These are phyloP conservation scores for Neonectria neomacrospora DNA, from an alignment of 2,329 filamentous ascomycete genomes.

Conservation along the genomic window DNA sequence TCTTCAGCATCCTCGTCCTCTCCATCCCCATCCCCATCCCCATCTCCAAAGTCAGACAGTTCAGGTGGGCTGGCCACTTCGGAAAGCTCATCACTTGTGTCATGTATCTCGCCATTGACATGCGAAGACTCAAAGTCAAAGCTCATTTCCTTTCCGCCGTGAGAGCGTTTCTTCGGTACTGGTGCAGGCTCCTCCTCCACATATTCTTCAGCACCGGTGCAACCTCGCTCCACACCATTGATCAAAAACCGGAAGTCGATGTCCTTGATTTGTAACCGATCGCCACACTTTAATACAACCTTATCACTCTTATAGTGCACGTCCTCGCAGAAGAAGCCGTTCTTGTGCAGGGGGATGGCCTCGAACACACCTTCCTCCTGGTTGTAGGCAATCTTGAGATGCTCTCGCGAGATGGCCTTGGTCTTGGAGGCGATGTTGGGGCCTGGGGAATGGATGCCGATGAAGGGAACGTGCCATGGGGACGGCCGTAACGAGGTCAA, in stretches of 20 bases:
- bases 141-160: conserved; percentile 76
- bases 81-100: conserved; percentile 65
- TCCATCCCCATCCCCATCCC: conserved; percentile 52
- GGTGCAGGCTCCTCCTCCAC: conserved; percentile 58
- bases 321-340: conserved; percentile 76
- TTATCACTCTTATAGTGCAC: conserved; percentile 65
- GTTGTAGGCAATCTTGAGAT: conserved; percentile 79
- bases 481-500: conserved; percentile 69
- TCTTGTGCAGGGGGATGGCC: conserved; percentile 69
- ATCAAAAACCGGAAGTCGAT: conserved; percentile 76
- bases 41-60: conserved; percentile 53
- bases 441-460: conserved; percentile 78
- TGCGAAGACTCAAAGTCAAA: conserved; percentile 76
- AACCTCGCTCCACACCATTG: conserved; percentile 68
- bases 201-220: conserved; percentile 67
- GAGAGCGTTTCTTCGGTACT: conserved; percentile 58
- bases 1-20: conserved; percentile 51
- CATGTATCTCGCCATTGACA: conserved; percentile 65
- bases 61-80: conserved; percentile 56
- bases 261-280: conserved; percentile 77
- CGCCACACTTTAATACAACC: conserved; percentile 71
- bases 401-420: conserved; percentile 78
- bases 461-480: conserved; percentile 70
- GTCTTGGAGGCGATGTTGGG: conserved; percentile 70
- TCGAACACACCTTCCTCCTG: conserved; percentile 71